A percentile compares a stretch with the other conserved stretches of the same genome.
phyloP scores from a whole-genome alignment of 495 filamentous ascomycete genomes.

The Penicillium pancosmium region DNA sequence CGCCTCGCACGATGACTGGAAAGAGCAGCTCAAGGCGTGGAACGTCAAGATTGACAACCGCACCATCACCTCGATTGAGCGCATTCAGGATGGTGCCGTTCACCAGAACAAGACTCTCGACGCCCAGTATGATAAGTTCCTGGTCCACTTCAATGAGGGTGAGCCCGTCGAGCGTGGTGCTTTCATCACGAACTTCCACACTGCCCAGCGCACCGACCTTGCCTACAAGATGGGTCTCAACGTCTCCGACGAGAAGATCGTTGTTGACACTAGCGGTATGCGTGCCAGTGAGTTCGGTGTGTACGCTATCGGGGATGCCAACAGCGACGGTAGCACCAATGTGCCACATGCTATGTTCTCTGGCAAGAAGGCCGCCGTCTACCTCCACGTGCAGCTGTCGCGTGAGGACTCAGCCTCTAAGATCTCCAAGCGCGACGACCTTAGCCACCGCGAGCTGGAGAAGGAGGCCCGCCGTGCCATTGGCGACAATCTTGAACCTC shows the following conservation, averaged over 20 bases:
- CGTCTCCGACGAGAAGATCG: conserved; percentile 48
- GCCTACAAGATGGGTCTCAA: conserved; percentile 44
- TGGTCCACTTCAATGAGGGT: conserved; percentile 54
- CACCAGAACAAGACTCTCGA: conserved; percentile 38
- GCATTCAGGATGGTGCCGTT: conserved; percentile 45
- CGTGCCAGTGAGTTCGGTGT: conserved; percentile 53
- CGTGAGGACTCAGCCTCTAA: conserved; percentile 37
- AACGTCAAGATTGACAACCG: conserved; percentile 57
- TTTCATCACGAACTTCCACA: conserved; percentile 53
- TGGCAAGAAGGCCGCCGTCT: conserved; percentile 59
- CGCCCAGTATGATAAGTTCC: conserved; percentile 52
- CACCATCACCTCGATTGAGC: conserved; percentile 49
- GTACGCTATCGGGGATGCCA: conserved; percentile 59
- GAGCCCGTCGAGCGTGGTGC: conserved; percentile 45
- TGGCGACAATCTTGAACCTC: conserved; percentile 36
- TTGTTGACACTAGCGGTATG: conserved; percentile 41
- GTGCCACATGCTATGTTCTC: conserved; percentile 63
- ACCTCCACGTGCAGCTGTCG: conserved; percentile 48
- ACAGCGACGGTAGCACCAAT: conserved; percentile 59
- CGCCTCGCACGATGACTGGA: conserved; percentile 44
- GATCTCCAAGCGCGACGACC: conserved; percentile 33
- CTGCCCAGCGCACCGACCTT: conserved; percentile 43
- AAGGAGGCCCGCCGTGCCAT: conserved; percentile 35
- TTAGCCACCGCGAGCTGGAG: conserved; percentile 29
- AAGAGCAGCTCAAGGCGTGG: conserved; percentile 48